These are phyloP conservation scores for Tillandsia fasciculata DNA, from an alignment of 176 grass and related monocot genomes.

Conservation along the genomic window DNA sequence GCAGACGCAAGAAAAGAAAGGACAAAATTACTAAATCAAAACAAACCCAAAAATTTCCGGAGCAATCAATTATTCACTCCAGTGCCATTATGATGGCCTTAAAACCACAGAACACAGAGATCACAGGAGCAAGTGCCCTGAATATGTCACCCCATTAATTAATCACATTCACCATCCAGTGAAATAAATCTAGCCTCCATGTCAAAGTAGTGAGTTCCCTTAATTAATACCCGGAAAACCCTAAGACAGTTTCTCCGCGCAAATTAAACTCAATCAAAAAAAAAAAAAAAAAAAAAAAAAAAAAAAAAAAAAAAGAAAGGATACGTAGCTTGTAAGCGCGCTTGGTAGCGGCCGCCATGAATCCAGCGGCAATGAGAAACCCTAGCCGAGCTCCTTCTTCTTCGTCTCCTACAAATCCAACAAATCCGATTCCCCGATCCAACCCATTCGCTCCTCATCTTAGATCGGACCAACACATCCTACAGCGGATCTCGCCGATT, in stretches of 20 bases:
- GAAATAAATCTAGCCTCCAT: background rate
- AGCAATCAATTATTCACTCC: background rate
- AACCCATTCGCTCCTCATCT: conserved; percentile 35
- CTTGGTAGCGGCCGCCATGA: conserved; percentile 93
- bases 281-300: conserved; percentile 1
- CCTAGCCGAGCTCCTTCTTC: background rate
- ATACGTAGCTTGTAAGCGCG: conserved; percentile 99
- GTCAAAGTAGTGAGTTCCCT: no score
- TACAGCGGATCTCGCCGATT: conserved; percentile 39
- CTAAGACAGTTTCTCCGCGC: background rate
- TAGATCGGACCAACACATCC: conserved; percentile 52
- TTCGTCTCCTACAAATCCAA: conserved; percentile 20
- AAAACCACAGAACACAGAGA: no score
- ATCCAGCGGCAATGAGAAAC: background rate
- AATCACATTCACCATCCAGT: background rate
- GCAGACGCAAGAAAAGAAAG: no score
- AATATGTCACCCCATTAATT: background rate
- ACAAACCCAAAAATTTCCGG: background rate
- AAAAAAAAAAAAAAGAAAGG: conserved; percentile 20
- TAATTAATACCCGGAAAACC: background rate
- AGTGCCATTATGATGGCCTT: no score
- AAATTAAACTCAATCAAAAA: conserved; percentile 5
- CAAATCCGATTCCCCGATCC: conserved; percentile 5
- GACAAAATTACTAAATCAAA: no score
- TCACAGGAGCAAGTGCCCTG: background rate